Percentiles rank a stretch among this genome's conserved stretches.
Conservation (phyloP, 768 basidiomycete genomes). For the Coprinopsis marcescibilis region DNA sequence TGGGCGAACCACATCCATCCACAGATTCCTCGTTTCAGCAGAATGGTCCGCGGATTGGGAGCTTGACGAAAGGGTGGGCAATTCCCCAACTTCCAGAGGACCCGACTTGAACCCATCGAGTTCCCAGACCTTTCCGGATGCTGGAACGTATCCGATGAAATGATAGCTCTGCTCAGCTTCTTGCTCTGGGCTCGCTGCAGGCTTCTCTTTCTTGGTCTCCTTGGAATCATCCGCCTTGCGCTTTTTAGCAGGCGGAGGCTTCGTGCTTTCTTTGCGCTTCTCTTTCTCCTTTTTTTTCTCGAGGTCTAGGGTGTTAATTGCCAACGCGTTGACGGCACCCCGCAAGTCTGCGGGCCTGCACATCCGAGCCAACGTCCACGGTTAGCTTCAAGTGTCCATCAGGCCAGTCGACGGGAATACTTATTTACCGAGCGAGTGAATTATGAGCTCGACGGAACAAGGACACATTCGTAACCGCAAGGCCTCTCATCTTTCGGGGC, state of each 20-base stretch:
- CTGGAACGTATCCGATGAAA: conserved; percentile 62
- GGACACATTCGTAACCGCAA: conserved; percentile 53
- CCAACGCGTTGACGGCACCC: conserved; percentile 41
- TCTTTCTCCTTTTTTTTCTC: conserved; percentile 28
- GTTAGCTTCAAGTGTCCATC: conserved; percentile 3
- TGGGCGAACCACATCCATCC: conserved; percentile 61
- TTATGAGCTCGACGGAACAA: conserved; percentile 53
- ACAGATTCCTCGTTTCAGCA: conserved; percentile 22
- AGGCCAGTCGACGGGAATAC: background rate
- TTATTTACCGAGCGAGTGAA: conserved; percentile 48
- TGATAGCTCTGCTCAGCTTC: conserved; percentile 49
- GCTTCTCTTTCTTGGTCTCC: conserved; percentile 6
- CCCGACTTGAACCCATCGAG: conserved; percentile 59
- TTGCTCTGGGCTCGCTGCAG: conserved; percentile 19
- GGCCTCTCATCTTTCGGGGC: conserved; percentile 55
- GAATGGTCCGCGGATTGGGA: conserved; percentile 1
- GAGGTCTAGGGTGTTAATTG: conserved; percentile 38
- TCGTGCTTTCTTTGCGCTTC: conserved; percentile 17
- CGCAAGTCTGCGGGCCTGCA: conserved; percentile 53
- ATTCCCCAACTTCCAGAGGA: conserved; percentile 58
- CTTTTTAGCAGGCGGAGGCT: conserved; percentile 23
- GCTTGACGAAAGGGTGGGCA: conserved; percentile 19
- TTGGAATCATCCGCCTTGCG: conserved; percentile 16
- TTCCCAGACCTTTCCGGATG: conserved; percentile 64
- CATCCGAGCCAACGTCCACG: background rate